phyloP scores from a whole-genome alignment of 129 eudicot species.

The Oenanthe sinensis region DNA sequence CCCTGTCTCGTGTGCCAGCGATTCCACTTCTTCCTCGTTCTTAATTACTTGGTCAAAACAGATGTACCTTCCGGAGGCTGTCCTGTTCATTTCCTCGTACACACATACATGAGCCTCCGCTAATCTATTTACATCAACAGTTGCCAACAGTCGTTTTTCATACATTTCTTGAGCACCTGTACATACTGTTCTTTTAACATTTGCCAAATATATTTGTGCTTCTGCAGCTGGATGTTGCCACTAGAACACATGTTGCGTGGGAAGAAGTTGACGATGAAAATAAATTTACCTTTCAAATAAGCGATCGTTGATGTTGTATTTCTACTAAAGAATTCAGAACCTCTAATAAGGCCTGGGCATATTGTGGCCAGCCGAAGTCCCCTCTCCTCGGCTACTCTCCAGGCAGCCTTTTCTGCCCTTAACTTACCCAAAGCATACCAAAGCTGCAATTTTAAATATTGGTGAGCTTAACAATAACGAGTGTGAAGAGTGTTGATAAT shows the following conservation, averaged over 20 bases:
- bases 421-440: conserved; percentile 78
- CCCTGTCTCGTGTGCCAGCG: conserved; percentile 41
- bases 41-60: conserved; percentile 44
- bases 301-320: conserved; percentile 70
- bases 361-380: conserved; percentile 50
- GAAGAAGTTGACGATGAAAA: not conserved
- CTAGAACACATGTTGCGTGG: not conserved
- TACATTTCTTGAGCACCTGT: conserved; percentile 68
- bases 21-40: conserved; percentile 28
- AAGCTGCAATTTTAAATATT: conserved; percentile 27
- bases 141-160: conserved; percentile 42
- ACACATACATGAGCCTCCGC: conserved; percentile 63
- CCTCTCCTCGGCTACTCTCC: conserved; percentile 49
- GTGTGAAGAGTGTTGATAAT: not conserved
- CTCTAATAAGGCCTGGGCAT: conserved; percentile 68
- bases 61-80: conserved; percentile 45
- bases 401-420: conserved; percentile 63
- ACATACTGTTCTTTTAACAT: not conserved
- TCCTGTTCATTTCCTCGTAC: conserved; percentile 50
- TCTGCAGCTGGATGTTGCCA: not conserved
- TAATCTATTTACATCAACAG: conserved; percentile 47
- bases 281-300: conserved; percentile 52
- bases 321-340: conserved; percentile 39
- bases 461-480: not conserved
- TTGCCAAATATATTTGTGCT: not conserved